Base-by-base conservation (phyloP, 1,139 yeast species). In the Nakaseomyces sp. region DNA sequence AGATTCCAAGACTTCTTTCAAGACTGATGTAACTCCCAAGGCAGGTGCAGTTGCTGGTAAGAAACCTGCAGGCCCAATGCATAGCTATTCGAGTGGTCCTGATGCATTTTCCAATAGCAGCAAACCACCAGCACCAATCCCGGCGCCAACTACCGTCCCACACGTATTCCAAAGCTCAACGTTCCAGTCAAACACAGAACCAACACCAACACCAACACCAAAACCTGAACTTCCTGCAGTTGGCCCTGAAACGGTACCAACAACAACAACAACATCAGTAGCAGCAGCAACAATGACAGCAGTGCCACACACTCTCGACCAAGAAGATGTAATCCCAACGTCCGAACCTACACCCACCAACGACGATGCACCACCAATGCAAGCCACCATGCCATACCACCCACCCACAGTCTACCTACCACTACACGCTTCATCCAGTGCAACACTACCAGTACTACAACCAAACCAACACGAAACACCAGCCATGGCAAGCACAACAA, bases 41-140 rank as follows among this genome's bases (percentile, higher is more conserved):
- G 12, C 9, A 8, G 36, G 36, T 5, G 7, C 36, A 1, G 36
- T 32, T 8, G 22, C 36, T 8, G 36, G 36, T 17, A 32, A 32
- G 24, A 32, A 18, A 12, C 36, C 36, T 32, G 36, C 24, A 5
- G 24, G 36, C 12, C 7, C 15, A 5, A 24, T 17, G 5, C 20
- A 32, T 4, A 32, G 4, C 7, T 8, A 4, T 3, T 5, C 15
- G 8, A 8, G 9, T 7, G 36, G 7, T 8, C 36, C 36, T 5
- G 36, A 32, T 32, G 36, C 36, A 7, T 32, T 32, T 13, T 8
- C 36, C n/a, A 32, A 32, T 32, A 32, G 36, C 13, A 32, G 36
- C 12, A 32, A 32, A 32, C 36, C 36, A 17, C 36, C 36, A 2
- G 36, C 36, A 7, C 36, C 36, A 18, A 32, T 32, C 6, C 36